These are phyloP conservation scores for Psophocarpus tetragonolobus DNA, from an alignment of 306 rosid genomes.

Conservation along the genomic window DNA sequence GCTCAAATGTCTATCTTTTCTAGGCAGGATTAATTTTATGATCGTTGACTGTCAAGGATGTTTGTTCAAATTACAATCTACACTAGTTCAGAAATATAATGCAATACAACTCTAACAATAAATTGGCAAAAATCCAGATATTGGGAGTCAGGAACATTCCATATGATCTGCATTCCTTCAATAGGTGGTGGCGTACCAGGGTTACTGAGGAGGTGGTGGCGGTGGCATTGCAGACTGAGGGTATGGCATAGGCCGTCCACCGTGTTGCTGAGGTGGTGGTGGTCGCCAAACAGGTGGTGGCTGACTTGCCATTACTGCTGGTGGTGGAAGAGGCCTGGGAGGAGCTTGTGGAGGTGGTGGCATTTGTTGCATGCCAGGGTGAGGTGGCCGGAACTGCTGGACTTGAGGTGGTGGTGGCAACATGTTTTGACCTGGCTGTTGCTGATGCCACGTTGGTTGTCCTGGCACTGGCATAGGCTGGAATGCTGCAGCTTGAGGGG, in stretches of 20 bases:
- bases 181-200: conserved; percentile 48
- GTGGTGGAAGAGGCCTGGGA: conserved; percentile 87
- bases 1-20: background rate
- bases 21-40: background rate
- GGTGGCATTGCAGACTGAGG: conserved; percentile 71
- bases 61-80: conserved; percentile 22
- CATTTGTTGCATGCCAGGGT: conserved; percentile 76
- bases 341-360: conserved; percentile 80
- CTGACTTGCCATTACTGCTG: conserved; percentile 77
- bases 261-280: conserved; percentile 75
- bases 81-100: conserved; percentile 31
- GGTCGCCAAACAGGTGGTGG: conserved; percentile 81
- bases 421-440: conserved; percentile 67
- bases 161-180: conserved; percentile 36
- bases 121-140: conserved; percentile 25
- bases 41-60: background rate
- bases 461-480: conserved; percentile 67
- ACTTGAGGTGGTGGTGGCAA: conserved; percentile 64
- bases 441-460: conserved; percentile 83
- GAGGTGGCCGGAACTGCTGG: conserved; percentile 93
- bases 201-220: conserved; percentile 50
- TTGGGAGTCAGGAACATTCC: background rate
- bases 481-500: conserved; percentile 72
- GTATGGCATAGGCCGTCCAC: conserved; percentile 54
- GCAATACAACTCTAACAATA: conserved; percentile 29